Evolutionary conservation across 768 basidiomycete genomes (phyloP).

Genomic region (Coprinopsis strossmayeri): DNA sequence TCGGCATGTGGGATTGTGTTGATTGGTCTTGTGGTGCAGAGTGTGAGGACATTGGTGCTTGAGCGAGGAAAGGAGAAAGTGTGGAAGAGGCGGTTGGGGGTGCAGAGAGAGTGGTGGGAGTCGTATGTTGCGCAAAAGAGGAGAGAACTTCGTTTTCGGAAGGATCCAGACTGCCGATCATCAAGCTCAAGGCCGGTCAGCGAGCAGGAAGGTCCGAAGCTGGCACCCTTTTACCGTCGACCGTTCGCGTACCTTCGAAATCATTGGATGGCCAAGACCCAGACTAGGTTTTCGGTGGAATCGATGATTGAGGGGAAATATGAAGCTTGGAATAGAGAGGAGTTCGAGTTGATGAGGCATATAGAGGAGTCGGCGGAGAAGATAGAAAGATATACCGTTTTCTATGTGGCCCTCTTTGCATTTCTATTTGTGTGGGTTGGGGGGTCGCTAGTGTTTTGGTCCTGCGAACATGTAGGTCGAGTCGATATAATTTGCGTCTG

Average conservation of each 20-base stretch:
- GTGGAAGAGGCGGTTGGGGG: slow-evolving; percentile 24
- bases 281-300: slow-evolving; percentile 3
- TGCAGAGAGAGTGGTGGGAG: slow-evolving; percentile 24
- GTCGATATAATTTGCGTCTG: background rate
- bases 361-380: slow-evolving; percentile 21
- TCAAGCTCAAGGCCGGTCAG: background rate
- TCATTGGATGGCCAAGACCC: background rate
- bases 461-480: slow-evolving; percentile 22
- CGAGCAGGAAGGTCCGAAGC: background rate
- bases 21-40: slow-evolving; percentile 31
- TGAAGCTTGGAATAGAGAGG: slow-evolving; percentile 24
- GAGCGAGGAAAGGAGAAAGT: slow-evolving; percentile 30
- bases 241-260: background rate
- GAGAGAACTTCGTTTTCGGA: background rate
- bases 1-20: slow-evolving; percentile 30
- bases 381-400: slow-evolving; percentile 22
- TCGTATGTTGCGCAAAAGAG: slow-evolving; percentile 8
- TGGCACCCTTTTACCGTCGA: background rate
- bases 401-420: slow-evolving; percentile 22
- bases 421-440: slow-evolving; percentile 27
- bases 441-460: slow-evolving; percentile 32
- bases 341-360: slow-evolving; percentile 33
- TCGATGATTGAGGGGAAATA: slow-evolving; percentile 11
- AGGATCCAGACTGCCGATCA: background rate
- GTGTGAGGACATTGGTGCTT: slow-evolving; percentile 31